A percentile compares a stretch with the other conserved stretches of the same genome.
These are phyloP conservation scores for Claviceps digitariae DNA, from an alignment of 2,329 filamentous ascomycete genomes.

Conservation along the genomic window DNA sequence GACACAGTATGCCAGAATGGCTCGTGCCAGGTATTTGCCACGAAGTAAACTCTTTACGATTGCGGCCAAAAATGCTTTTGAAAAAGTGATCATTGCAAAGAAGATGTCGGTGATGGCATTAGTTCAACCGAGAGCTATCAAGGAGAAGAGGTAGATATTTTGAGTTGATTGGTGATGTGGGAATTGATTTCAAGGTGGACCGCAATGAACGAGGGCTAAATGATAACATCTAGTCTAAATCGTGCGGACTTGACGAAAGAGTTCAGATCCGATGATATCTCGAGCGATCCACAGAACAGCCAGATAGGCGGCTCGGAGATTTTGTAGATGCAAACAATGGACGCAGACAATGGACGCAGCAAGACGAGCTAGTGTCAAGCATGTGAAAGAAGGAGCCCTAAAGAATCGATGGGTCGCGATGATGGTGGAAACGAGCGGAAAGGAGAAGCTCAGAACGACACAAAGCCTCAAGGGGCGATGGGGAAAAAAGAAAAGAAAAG, in stretches of 20 bases:
- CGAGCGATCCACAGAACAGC: background rate
- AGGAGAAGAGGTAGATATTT: background rate
- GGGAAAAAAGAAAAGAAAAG: background rate
- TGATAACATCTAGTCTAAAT: background rate
- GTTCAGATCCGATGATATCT: background rate
- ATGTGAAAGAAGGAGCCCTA: background rate
- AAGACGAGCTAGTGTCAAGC: background rate
- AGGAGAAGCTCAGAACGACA: background rate
- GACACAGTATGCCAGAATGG: conserved; percentile 41
- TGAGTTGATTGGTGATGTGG: background rate
- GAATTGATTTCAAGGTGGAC: background rate
- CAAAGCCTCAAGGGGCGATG: conserved; percentile 2
- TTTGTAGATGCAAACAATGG: background rate
- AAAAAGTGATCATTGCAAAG: conserved; percentile 44
- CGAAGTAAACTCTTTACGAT: conserved; percentile 43
- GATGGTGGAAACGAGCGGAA: background rate
- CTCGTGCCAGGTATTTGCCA: conserved; percentile 45
- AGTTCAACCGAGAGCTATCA: conserved; percentile 7
- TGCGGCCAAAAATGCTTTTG: conserved; percentile 39
- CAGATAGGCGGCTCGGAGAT: background rate
- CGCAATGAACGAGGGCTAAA: background rate
- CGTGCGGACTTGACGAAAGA: background rate
- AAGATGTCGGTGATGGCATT: conserved; percentile 36
- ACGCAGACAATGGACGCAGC: background rate
- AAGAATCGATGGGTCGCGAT: background rate